These are phyloP conservation scores for Prunus mira DNA, from an alignment of 306 rosid species.

Conservation along the genomic window DNA sequence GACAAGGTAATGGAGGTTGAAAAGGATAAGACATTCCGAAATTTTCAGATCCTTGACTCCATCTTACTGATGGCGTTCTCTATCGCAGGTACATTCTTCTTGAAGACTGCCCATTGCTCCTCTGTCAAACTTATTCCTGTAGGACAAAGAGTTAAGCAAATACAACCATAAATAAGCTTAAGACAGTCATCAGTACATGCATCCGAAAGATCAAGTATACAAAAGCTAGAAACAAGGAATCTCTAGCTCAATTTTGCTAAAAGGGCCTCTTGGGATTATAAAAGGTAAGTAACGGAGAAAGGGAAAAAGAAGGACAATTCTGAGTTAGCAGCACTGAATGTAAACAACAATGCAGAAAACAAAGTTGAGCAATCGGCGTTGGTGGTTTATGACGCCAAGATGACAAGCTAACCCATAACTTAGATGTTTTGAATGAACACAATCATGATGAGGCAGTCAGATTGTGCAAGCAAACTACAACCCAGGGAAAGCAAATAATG, in stretches of 20 bases:
- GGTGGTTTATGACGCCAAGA: neutral
- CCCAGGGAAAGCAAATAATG: neutral
- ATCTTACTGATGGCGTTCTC: constrained; percentile 71
- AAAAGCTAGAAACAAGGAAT: neutral
- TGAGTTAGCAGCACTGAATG: neutral
- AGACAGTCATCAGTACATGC: neutral
- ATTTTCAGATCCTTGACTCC: constrained; percentile 45
- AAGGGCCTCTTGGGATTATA: neutral
- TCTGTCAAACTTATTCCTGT: constrained; percentile 93
- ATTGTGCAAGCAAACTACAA: neutral
- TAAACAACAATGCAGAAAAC: neutral
- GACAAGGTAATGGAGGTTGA: neutral
- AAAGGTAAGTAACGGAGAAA: neutral
- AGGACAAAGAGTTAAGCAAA: neutral
- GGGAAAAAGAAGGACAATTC: neutral
- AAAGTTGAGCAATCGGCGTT: neutral
- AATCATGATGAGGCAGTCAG: neutral
- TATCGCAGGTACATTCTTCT: constrained; percentile 67
- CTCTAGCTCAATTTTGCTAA: neutral
- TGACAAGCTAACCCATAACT: neutral
- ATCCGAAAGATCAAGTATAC: neutral
- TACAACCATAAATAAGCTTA: neutral
- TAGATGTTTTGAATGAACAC: neutral
- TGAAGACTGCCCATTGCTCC: constrained; percentile 81
- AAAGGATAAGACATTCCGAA: constrained; percentile 11